Conservation (phyloP, 345 rosid genomes). For the Salix viminalis region DNA sequence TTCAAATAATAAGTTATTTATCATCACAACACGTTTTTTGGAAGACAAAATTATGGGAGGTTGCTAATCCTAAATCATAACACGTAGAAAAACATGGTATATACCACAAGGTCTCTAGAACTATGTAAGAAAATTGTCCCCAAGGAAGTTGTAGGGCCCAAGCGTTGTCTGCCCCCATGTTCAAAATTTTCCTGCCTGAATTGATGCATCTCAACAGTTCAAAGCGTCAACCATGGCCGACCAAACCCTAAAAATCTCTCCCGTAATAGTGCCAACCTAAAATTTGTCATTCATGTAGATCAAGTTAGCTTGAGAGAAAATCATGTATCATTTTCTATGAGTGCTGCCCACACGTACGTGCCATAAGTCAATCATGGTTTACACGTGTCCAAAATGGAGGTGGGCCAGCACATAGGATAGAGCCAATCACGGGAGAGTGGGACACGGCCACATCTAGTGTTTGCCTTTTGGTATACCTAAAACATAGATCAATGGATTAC, state of each 20-base stretch:
- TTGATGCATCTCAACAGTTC: neutral
- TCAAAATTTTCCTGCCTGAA: neutral
- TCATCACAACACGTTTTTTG: too few species aligned
- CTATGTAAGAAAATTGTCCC: neutral
- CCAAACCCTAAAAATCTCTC: slow-evolving; percentile 21
- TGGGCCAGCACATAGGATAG: slow-evolving; percentile 2
- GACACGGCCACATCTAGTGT: slow-evolving; percentile 3
- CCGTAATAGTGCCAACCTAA: neutral
- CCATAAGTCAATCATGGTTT: slow-evolving; percentile 3
- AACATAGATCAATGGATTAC: slow-evolving; percentile 5
- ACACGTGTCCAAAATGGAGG: neutral
- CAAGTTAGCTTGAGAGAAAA: neutral
- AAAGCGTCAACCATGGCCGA: slow-evolving; percentile 15
- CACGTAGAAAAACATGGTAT: neutral
- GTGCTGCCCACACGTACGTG: slow-evolving; percentile 35
- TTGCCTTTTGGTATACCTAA: slow-evolving; percentile 1
- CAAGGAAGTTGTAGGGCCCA: neutral
- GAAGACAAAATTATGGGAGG: too few species aligned
- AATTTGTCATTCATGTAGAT: slow-evolving; percentile 13
- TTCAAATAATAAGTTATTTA: too few species aligned
- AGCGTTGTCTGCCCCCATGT: neutral
- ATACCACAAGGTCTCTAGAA: neutral
- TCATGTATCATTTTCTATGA: neutral
- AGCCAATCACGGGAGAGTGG: slow-evolving; percentile 35
- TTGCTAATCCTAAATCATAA: too few species aligned